Conservation (phyloP, 345 rosid genomes). For the Moringa oleifera region DNA sequence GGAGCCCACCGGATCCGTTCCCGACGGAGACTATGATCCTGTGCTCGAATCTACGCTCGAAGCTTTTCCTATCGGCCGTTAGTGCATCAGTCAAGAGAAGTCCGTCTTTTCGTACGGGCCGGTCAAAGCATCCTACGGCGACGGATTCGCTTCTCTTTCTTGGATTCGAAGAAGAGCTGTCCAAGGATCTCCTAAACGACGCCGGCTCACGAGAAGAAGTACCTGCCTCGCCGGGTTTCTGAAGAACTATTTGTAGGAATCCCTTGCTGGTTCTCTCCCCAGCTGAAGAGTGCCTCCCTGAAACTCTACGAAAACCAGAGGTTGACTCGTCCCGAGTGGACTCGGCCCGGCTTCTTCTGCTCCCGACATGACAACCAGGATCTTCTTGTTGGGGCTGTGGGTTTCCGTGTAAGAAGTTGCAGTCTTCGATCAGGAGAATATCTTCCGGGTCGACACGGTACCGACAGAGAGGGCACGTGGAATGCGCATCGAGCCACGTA, state of each 20-base stretch:
- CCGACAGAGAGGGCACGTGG: conserved; percentile 94
- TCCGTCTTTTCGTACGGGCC: conserved; percentile 54
- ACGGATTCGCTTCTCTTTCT: conserved; percentile 25
- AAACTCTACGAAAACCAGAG: conserved; percentile 31
- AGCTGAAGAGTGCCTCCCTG: conserved; percentile 75
- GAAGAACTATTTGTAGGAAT: not conserved
- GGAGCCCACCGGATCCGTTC: not conserved
- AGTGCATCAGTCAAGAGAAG: conserved; percentile 25
- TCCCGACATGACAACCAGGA: conserved; percentile 1
- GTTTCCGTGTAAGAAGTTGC: conserved; percentile 21
- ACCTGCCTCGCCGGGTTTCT: not conserved
- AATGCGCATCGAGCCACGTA: conserved; percentile 94
- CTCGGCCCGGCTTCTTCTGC: conserved; percentile 7
- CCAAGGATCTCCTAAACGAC: conserved; percentile 50
- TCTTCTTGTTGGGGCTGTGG: conserved; percentile 10
- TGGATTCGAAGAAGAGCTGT: conserved; percentile 23
- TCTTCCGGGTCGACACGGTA: conserved; percentile 91
- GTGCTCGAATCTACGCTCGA: conserved; percentile 54
- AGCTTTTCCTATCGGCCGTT: conserved; percentile 19
- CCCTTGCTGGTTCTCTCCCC: conserved; percentile 32
- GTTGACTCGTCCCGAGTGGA: not conserved
- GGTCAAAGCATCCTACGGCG: conserved; percentile 45
- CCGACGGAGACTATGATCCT: conserved; percentile 59
- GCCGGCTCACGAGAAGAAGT: conserved; percentile 7
- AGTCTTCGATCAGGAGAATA: conserved; percentile 48